Base-by-base conservation (phyloP, 2,329 filamentous ascomycete genomes). In the Talaromyces sp. region DNA sequence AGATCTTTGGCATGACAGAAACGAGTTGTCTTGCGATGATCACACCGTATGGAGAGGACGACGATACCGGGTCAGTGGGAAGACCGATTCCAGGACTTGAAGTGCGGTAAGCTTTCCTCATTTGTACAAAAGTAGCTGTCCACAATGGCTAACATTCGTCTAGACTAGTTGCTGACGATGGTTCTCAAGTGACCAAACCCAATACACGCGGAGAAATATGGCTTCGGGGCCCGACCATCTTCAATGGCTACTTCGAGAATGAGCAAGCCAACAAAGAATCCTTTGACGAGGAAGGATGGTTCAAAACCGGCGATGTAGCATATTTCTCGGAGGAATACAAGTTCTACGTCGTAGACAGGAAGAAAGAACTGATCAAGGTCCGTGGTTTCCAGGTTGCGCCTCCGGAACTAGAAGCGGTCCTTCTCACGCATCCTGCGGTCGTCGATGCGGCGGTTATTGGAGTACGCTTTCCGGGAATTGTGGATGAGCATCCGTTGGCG, bases 1-100 rank as follows among this genome's bases (percentile, higher is more conserved):
- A 83, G 64, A 78, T 82, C 23, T 85, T 80, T 77, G 83, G 83
- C 0, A 83, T 84, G 79, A 85, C 83, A 0, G 83, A 86, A 77
- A 66, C 82, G 77, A 77, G 77, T 0, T 81, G 80, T 68, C 70
- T 72, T 68, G 79, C 67, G 4, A 78, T 76, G 14, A 73, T 71
- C 58, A 75, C 77, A 35, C 57, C 37, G 21, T 59, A 59, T 44
- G 66, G 71, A 0, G 75, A 81, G 64, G 67, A 76, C 31, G 82
- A 83, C 65, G 69, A 72, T n/a, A 80, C 78, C 0, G 81, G 80
- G 3, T 82, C 80, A 9, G 77, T 85, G 0, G 83, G 82, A 6
- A 69, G 77, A 4, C 69, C 81, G n/a, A 66, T 83, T n/a, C 73
- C 78, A 0, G 80, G 79, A 48, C 58, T 80, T 5, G 79, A 82